Percentiles rank a stretch among this genome's conserved stretches.
phyloP scores from a whole-genome alignment of 495 filamentous ascomycete genomes.

The Daldinia childiae region DNA sequence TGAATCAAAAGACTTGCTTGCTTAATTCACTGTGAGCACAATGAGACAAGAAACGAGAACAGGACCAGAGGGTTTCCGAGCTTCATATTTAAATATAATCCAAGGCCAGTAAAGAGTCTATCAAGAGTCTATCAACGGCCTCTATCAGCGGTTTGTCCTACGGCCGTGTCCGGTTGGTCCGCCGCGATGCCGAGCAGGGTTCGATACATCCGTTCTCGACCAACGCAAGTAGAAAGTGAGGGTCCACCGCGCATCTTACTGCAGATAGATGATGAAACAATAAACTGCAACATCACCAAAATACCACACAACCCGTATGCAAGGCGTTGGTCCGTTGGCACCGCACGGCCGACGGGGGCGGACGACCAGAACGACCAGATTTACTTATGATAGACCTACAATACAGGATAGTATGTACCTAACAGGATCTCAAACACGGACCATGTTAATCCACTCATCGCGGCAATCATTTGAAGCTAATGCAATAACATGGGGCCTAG shows the following conservation, averaged over 20 bases:
- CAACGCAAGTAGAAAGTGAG: neutral
- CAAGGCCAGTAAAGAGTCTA: neutral
- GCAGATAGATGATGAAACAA: neutral
- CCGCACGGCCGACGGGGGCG: slow-evolving; percentile 3
- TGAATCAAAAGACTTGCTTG: slow-evolving; percentile 3
- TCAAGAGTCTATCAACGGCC: neutral
- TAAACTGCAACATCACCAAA: neutral
- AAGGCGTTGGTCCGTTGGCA: neutral
- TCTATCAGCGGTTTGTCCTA: neutral
- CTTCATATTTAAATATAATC: neutral
- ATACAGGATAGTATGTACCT: neutral
- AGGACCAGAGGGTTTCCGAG: neutral
- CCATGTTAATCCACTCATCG: neutral
- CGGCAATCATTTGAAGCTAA: neutral
- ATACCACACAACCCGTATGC: neutral
- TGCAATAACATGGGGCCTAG: neutral
- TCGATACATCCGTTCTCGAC: neutral
- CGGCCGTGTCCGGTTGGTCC: neutral
- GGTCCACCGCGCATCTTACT: neutral
- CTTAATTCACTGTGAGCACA: slow-evolving; percentile 11
- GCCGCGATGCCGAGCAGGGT: neutral
- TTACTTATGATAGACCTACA: neutral
- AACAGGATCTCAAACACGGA: neutral
- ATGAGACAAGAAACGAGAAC: slow-evolving; percentile 2
- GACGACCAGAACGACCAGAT: neutral